These are phyloP conservation scores for Kwoniella shivajii DNA, from an alignment of 1,284 basidiomycete species.

Conservation along the genomic window DNA sequence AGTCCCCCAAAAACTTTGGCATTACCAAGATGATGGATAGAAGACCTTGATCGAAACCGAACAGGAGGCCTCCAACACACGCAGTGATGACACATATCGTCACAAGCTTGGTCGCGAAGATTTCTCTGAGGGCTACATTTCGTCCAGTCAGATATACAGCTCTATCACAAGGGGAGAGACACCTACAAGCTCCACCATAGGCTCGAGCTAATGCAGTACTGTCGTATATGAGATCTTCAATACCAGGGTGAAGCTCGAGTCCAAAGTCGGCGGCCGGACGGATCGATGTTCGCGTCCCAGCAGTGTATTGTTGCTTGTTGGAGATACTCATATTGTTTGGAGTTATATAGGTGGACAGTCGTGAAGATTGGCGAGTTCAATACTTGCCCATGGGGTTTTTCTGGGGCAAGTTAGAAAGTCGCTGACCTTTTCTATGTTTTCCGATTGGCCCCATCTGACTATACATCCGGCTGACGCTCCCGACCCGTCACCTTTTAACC, in stretches of 20 bases:
- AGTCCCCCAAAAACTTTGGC: conserved; percentile 33
- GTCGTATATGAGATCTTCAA: no score
- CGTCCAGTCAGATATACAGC: not conserved
- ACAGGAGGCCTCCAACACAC: conserved; percentile 30
- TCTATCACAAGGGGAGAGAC: no score
- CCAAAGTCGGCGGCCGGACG: not conserved
- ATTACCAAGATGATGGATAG: conserved; percentile 41
- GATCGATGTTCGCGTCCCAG: not conserved
- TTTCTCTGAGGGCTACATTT: conserved; percentile 19
- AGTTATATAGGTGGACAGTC: not conserved
- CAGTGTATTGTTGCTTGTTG: not conserved
- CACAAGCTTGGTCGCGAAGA: conserved; percentile 22
- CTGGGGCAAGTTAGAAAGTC: no score
- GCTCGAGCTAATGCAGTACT: no score
- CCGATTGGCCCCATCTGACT: no score
- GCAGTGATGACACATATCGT: conserved; percentile 18
- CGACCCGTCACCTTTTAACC: no score
- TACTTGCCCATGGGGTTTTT: not conserved
- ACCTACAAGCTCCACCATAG: no score
- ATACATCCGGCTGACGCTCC: no score
- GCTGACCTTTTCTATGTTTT: no score
- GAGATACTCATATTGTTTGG: not conserved
- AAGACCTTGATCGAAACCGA: conserved; percentile 43
- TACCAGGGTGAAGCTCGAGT: no score
- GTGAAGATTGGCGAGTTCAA: not conserved